Base-by-base conservation (phyloP, 2,329 filamentous ascomycete species). In the Xenosphaeropsis pyriputrescens region DNA sequence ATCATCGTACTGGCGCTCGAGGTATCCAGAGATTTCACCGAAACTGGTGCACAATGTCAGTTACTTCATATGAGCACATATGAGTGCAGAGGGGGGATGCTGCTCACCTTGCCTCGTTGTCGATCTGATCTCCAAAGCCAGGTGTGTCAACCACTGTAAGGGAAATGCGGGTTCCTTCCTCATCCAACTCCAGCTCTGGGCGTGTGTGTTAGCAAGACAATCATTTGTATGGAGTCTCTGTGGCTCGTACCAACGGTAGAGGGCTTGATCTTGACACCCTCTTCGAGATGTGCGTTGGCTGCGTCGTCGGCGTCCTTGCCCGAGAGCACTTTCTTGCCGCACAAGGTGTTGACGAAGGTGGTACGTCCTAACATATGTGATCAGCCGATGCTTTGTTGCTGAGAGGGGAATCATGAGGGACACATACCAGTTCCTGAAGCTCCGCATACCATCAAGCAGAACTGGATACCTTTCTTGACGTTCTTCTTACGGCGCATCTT, bases 401-500 rank as follows among this genome's bases (percentile, higher is more conserved):
- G 33, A n/a, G 40, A 14, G 14, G 40, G 17, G 34, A 30, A 41
- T 35, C 14, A 11, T 44, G 16, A 33, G 19, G 13, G 37, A 36
- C 42, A 67, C 73, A 57, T 77, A 94, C 86, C 91, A 65, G 91
- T 96, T 64, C 91, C 91, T 53, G 89, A 96, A 60, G 91, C 91
- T 70, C 91, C 91, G 61, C 91, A 96, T 57, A 98, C 91, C 91
- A 98, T 98, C 75, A 98, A 67, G 65, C 88, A 96, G 72, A 98
- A 98, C 73, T 98, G 91, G 59, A 98, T 96, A 60, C 91, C 91
- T 49, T 57, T 57, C 47, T 57, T 57, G 69, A 98, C 89, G 75
- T 98, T 96, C 84, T 98, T 98, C 89, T 98, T 98, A 67, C 85
- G 82, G 68, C 91, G 88, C 62, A 95, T 88, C 83, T 94, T 91